A percentile compares a stretch with the other conserved stretches of the same genome.
Evolutionary conservation across 164 flowering plant species (phyloP).

Genomic region (Paratinospora sagittata): DNA sequence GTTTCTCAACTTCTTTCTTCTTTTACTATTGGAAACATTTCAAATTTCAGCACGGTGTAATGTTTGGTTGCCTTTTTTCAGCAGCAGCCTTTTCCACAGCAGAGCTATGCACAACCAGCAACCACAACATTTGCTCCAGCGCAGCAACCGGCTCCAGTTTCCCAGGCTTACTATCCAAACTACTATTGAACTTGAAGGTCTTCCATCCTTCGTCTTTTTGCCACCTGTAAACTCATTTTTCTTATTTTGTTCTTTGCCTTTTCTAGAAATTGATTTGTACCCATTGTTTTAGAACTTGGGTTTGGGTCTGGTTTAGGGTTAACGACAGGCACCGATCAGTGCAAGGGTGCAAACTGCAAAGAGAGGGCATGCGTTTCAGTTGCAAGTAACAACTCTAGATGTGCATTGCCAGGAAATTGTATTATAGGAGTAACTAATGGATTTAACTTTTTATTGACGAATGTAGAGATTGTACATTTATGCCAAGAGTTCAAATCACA

Average conservation of each 20-base stretch:
- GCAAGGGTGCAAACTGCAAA: too few species aligned
- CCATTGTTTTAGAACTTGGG: conserved; percentile 3
- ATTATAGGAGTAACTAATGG: too few species aligned
- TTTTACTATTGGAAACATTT: not conserved
- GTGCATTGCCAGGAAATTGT: not conserved
- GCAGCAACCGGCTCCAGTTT: conserved; percentile 50
- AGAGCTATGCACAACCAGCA: conserved; percentile 53
- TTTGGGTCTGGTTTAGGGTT: too few species aligned
- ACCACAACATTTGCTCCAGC: conserved; percentile 33
- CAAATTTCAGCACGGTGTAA: not conserved
- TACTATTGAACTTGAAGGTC: conserved; percentile 41
- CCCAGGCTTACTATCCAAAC: conserved; percentile 62
- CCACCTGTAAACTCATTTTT: conserved; percentile 14
- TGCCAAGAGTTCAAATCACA: too few species aligned
- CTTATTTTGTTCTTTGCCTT: not conserved
- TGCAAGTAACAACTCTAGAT: too few species aligned
- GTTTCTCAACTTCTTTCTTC: not conserved
- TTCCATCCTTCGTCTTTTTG: conserved; percentile 16
- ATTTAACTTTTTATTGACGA: too few species aligned
- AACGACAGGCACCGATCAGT: not conserved
- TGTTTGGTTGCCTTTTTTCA: conserved; percentile 1
- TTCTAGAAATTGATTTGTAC: not conserved
- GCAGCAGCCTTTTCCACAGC: conserved; percentile 53
- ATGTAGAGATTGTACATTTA: too few species aligned
- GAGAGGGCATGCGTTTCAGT: too few species aligned